Base-by-base conservation (phyloP, 2,329 filamentous ascomycete genomes). In the Phaeomoniella chlamydospora region DNA sequence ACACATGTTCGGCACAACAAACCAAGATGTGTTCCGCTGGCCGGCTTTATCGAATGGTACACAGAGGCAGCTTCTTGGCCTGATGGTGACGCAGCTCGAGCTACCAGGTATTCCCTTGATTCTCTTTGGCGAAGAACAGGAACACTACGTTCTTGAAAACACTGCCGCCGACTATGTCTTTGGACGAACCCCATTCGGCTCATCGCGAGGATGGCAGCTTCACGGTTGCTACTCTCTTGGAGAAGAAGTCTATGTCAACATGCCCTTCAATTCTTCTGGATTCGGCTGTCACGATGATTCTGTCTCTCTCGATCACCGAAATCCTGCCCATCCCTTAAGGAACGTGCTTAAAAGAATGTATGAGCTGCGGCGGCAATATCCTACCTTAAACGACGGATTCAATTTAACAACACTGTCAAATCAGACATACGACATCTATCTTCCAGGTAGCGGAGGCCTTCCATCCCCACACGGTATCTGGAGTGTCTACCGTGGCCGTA, bases 1-100 rank as follows among this genome's bases (percentile, higher is more conserved):
- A 2, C 67, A 72, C 43, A 59, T 72, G 56, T 71, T 64, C 45
- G 68, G 68, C 31, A 60, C 62, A 4, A 67, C 67, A 14, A 72
- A 72, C 44, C 68, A 72, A 49, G 68, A 72, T 42, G 65, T 71
- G 4, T 64, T 72, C 43, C 56, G 67, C 34, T 72, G 68, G 67
- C 67, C 67, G 4, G 62, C 64, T 14, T 49, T 71, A 13, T 53
- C 52, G 14, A 61, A 68, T 38, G 67, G 67, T 5, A 67, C 61
- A 0, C 54, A 68, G 42, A 56, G 62, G 17, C 62, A 67, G 47
- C 48, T 70, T 13, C 53, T 70, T 11, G 67, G 59, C 6, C 55
- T 63, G 6, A 70, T 66, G 46, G 53, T 72, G 32, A 64, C 63
- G 4, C 65, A 64, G 1, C 42, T 71, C 22, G 47, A 65, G 15